These are phyloP conservation scores for Dovyalis caffra DNA, from an alignment of 345 rosid species.

Conservation along the genomic window DNA sequence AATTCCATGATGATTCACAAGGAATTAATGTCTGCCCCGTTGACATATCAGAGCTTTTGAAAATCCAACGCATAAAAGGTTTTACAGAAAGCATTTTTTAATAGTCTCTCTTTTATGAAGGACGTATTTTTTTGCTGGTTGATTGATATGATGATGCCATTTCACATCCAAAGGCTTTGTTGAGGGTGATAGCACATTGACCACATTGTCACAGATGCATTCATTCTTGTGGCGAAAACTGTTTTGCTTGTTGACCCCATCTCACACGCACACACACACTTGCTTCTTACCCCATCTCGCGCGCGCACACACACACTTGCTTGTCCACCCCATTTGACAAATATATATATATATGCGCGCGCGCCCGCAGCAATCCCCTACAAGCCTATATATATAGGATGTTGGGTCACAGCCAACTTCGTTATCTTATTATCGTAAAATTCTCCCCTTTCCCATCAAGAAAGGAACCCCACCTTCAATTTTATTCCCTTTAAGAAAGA, in stretches of 20 bases:
- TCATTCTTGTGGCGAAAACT: constrained; percentile 35
- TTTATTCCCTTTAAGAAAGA: constrained; percentile 10
- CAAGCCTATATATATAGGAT: background rate
- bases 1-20: too few relatives aligned
- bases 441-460: constrained; percentile 4
- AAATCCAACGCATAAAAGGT: constrained; percentile 22
- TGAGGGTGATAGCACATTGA: constrained; percentile 20
- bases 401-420: constrained; percentile 29
- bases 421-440: constrained; percentile 3
- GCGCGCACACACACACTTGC: too few relatives aligned
- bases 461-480: constrained; percentile 23
- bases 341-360: too few relatives aligned
- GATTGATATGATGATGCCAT: background rate
- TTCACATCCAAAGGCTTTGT: constrained; percentile 13
- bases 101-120: too few relatives aligned
- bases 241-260: constrained; percentile 32
- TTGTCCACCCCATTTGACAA: too few relatives aligned
- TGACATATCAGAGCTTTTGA: constrained; percentile 6
- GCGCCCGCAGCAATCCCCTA: too few relatives aligned
- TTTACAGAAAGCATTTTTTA: constrained; percentile 19
- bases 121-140: background rate
- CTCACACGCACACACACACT: too few relatives aligned
- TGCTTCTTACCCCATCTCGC: too few relatives aligned
- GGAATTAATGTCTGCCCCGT: background rate
- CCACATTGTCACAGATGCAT: constrained; percentile 22